Evolutionary conservation across 2,329 filamentous ascomycete species (phyloP).

Genomic region (Aplosporella prunicola): DNA sequence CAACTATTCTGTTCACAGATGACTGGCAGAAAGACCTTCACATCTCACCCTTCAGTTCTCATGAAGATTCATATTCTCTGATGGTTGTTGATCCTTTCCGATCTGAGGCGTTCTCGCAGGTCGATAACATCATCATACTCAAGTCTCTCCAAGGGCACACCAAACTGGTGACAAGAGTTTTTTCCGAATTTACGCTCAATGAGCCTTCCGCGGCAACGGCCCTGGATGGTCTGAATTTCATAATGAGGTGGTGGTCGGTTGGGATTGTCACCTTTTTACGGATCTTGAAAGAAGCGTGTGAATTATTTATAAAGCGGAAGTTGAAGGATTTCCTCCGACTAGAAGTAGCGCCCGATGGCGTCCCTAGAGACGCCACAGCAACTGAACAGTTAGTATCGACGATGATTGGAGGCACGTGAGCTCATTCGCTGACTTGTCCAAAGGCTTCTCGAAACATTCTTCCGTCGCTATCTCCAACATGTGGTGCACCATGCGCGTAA

Average conservation of each 20-base stretch:
- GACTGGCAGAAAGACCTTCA: conserved; percentile 64
- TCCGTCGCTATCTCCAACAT: conserved; percentile 31
- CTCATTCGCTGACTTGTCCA: neutral
- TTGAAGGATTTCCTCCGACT: conserved; percentile 58
- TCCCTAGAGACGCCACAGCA: conserved; percentile 44
- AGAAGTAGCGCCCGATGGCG: conserved; percentile 49
- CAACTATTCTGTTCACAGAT: conserved; percentile 33
- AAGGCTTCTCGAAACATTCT: conserved; percentile 28
- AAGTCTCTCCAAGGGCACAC: conserved; percentile 49
- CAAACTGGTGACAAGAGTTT: conserved; percentile 54
- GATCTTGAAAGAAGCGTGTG: conserved; percentile 51
- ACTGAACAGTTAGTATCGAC: conserved; percentile 35
- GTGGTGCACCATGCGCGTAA: conserved; percentile 40
- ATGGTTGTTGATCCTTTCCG: conserved; percentile 37
- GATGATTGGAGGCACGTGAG: neutral
- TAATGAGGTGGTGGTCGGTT: conserved; percentile 56
- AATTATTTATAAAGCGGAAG: conserved; percentile 46
- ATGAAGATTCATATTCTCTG: conserved; percentile 40
- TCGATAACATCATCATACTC: conserved; percentile 54
- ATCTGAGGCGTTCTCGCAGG: conserved; percentile 23
- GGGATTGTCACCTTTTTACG: conserved; percentile 57
- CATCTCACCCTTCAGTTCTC: conserved; percentile 62
- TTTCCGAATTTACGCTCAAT: conserved; percentile 42
- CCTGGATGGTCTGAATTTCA: conserved; percentile 37
- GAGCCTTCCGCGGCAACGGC: conserved; percentile 41